Conservation (phyloP, 352 stramenopile genomes). For the Phytopythium mirpurense region DNA sequence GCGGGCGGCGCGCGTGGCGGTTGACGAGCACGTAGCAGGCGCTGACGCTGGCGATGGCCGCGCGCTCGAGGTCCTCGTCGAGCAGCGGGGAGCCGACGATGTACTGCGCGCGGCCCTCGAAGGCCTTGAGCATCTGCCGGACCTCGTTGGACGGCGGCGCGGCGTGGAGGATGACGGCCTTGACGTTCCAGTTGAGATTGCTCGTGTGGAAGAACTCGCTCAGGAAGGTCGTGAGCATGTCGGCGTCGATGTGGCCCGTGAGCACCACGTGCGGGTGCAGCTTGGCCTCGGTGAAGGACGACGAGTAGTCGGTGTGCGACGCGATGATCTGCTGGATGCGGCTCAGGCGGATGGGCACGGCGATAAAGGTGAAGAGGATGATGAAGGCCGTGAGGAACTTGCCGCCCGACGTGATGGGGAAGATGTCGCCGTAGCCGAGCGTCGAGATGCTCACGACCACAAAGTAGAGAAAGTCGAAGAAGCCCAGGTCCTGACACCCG, state of each 20-base stretch:
- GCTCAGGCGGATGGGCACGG: slow-evolving; percentile 77
- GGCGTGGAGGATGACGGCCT: slow-evolving; percentile 72
- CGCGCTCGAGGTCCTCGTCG: slow-evolving; percentile 67
- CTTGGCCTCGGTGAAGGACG: slow-evolving; percentile 63
- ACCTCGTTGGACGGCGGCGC: slow-evolving; percentile 53
- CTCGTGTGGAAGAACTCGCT: slow-evolving; percentile 80
- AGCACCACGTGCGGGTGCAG: slow-evolving; percentile 73
- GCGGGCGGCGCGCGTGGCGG: slow-evolving; percentile 34
- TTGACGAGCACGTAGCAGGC: slow-evolving; percentile 76
- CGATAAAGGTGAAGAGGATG: slow-evolving; percentile 80
- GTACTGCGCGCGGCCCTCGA: slow-evolving; percentile 81
- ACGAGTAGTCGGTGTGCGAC: slow-evolving; percentile 78
- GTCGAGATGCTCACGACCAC: slow-evolving; percentile 84
- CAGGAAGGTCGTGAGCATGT: slow-evolving; percentile 68
- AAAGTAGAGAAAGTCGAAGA: slow-evolving; percentile 78
- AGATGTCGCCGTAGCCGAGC: slow-evolving; percentile 80
- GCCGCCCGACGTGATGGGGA: slow-evolving; percentile 50
- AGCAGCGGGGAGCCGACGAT: slow-evolving; percentile 77
- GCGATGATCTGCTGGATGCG: slow-evolving; percentile 70
- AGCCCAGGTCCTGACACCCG: slow-evolving; percentile 55
- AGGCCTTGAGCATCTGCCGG: slow-evolving; percentile 67
- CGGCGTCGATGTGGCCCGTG: slow-evolving; percentile 62
- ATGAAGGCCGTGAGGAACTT: slow-evolving; percentile 78
- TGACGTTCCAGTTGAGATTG: slow-evolving; percentile 82
- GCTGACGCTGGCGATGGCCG: slow-evolving; percentile 39